Evolutionary conservation across 805 yeast genomes (phyloP).

Genomic region (Yarrowia sp.): DNA sequence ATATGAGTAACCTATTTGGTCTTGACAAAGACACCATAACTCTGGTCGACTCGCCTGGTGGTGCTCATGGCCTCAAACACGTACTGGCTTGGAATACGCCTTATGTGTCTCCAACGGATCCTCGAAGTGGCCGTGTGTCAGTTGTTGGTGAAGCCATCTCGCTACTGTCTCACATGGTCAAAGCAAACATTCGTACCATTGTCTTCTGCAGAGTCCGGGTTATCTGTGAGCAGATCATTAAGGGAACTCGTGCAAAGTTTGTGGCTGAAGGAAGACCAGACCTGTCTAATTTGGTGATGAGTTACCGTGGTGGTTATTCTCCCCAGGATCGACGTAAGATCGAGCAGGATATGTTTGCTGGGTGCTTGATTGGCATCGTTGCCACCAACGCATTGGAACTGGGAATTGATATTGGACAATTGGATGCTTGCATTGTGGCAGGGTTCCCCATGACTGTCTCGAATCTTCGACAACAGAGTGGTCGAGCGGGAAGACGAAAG

Average conservation of each 20-base stretch:
- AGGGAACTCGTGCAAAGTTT: conserved; percentile 70
- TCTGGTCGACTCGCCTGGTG: conserved; percentile 78
- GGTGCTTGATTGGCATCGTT: conserved; percentile 81
- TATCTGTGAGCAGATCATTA: conserved; percentile 86
- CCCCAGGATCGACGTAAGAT: conserved; percentile 84
- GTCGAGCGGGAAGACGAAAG: conserved; percentile 92
- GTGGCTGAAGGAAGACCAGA: conserved; percentile 52
- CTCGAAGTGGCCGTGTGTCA: conserved; percentile 66
- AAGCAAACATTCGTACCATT: conserved; percentile 74
- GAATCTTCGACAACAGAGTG: conserved; percentile 93
- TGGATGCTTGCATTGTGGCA: conserved; percentile 90
- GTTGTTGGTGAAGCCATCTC: conserved; percentile 80
- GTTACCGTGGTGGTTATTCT: conserved; percentile 95
- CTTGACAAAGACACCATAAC: conserved; percentile 48
- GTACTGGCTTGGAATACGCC: conserved; percentile 89
- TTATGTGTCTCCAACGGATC: conserved; percentile 62
- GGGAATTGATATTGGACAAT: conserved; percentile 92
- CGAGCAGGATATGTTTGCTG: conserved; percentile 89
- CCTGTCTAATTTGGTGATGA: conserved; percentile 64
- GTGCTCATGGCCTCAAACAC: conserved; percentile 81
- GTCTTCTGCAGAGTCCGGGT: conserved; percentile 88
- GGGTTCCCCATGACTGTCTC: conserved; percentile 91
- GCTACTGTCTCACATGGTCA: conserved; percentile 68
- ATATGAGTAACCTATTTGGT: conserved; percentile 79
- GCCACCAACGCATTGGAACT: conserved; percentile 96